Base-by-base conservation (phyloP, 208 protist species). In the Leishmania amazonensis region DNA sequence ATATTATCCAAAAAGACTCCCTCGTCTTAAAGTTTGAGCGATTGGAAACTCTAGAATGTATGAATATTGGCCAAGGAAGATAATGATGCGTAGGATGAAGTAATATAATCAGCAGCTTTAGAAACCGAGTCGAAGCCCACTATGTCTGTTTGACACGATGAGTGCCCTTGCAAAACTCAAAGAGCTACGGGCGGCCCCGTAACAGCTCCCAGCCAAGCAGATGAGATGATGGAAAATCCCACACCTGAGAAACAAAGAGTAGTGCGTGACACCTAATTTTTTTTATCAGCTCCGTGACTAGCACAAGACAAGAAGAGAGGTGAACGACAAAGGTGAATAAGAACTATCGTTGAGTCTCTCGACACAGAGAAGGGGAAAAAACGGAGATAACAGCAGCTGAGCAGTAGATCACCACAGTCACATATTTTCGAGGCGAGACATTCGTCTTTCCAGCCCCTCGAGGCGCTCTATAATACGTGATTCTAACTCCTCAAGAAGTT, bases 401-500 rank as follows among this genome's bases (percentile, higher is more conserved):
- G 17, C 2, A 42, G 4, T 70, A 31, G 40, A 15, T 71, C 24
- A 64, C 54, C 49, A 65, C 53, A 6, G 40, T 60, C 9, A 35
- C 51, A 67, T 67, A 40, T 42, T 76, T 72, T 90, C 81, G 6
- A 87, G 75, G 47, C 62, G 70, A 35, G 68, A 42, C 11, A 89
- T 71, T 40, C 88, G 76, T 31, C 71, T 51, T 21, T 90, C 86
- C 0, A 92, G 72, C 0, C 38, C 49, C 17, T 90, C 83, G 7
- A 90, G 74, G 1, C 85, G 80, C 31, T 60, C 65, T 65, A 83
- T 79, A 28, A 90, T 83, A n/a, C 75, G 42, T n/a, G 67, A 47
- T 64, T 90, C 83, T 62, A 93, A 38, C 4, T 89, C 73, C 58
- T 85, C 81, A 17, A 93, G 21, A 31, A 89, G 11, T 49, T 86